A percentile compares a stretch with the other conserved stretches of the same genome.
These are phyloP conservation scores for Diversispora epigaea DNA, from an alignment of 192 early-diverging fungal genomes.

Conservation along the genomic window DNA sequence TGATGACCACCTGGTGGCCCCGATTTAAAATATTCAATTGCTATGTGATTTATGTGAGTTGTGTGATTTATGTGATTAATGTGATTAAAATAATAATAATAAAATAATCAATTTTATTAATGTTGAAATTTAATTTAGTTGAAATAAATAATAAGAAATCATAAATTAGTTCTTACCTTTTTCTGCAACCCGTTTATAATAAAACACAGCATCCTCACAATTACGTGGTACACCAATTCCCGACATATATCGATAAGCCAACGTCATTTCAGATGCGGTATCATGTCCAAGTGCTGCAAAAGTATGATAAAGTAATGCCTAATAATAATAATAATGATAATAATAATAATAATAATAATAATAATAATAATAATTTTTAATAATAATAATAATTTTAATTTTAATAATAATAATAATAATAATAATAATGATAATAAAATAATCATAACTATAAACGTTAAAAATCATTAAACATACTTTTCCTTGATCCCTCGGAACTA, in stretches of 20 bases:
- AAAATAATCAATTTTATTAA: no score
- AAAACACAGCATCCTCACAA: conserved; percentile 72
- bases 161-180: conserved; percentile 50
- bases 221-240: conserved; percentile 81
- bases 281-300: conserved; percentile 81
- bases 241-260: conserved; percentile 79
- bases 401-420: background rate
- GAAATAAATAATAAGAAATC: background rate
- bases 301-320: conserved; percentile 70
- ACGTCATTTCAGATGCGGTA: conserved; percentile 71
- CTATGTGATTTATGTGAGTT: conserved; percentile 46
- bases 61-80: no score
- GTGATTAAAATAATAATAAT: no score
- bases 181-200: conserved; percentile 81
- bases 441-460: background rate
- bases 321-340: background rate
- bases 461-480: conserved; percentile 44
- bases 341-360: background rate
- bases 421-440: background rate
- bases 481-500: conserved; percentile 64
- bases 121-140: background rate
- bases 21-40: conserved; percentile 59
- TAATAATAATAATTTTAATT: no score
- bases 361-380: background rate
- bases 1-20: conserved; percentile 84